phyloP scores from a whole-genome alignment of 176 grass and related monocot genomes.

The Metroxylon sagu region DNA sequence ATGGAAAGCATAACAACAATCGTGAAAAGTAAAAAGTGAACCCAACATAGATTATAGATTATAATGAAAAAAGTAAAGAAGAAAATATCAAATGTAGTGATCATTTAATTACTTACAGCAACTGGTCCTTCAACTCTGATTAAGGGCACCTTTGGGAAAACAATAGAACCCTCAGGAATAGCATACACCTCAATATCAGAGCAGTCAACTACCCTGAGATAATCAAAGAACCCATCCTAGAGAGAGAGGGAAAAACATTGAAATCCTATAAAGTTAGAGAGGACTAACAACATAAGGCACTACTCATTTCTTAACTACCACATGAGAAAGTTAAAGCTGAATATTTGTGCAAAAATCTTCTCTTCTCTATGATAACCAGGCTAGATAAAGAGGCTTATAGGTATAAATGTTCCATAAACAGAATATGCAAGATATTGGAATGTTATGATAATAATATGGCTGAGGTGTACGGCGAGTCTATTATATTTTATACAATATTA shows the following conservation, averaged over 20 bases:
- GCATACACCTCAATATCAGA: slow-evolving; percentile 38
- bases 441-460: too few species aligned
- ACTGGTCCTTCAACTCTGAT: slow-evolving; percentile 51
- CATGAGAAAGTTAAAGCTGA: too few species aligned
- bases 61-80: not conserved
- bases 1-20: not conserved
- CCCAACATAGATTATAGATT: not conserved
- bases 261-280: not conserved
- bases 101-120: slow-evolving; percentile 12
- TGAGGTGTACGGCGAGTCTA: too few species aligned
- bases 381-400: too few species aligned
- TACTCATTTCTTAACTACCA: too few species aligned
- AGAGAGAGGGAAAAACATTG: not conserved
- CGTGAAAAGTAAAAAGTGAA: not conserved
- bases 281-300: too few species aligned
- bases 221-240: slow-evolving; percentile 50
- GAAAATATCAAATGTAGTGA: not conserved
- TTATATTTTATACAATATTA: too few species aligned
- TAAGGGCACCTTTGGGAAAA: slow-evolving; percentile 43
- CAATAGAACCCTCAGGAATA: slow-evolving; percentile 43
- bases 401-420: too few species aligned
- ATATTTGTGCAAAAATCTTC: too few species aligned
- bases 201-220: slow-evolving; percentile 38
- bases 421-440: too few species aligned
- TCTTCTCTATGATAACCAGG: too few species aligned